Evolutionary conservation across 1,284 basidiomycete species (phyloP).

Genomic region (Gomphus bonarii): DNA sequence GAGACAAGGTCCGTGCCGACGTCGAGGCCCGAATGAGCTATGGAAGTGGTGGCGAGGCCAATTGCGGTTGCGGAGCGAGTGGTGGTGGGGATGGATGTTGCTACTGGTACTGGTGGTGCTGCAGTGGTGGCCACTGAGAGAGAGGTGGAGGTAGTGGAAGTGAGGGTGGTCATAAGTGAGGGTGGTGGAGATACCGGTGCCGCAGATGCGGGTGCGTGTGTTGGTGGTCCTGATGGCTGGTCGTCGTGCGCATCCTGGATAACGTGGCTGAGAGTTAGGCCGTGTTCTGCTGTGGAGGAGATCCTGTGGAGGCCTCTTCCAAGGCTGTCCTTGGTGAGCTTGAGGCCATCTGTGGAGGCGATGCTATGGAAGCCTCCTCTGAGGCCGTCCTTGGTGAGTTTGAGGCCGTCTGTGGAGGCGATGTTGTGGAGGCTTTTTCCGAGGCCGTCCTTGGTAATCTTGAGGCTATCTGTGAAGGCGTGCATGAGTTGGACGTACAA

Average conservation of each 20-base stretch:
- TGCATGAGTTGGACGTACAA: no score
- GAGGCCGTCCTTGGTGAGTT: neutral
- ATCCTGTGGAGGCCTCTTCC: no score
- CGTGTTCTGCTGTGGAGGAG: neutral
- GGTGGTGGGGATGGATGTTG: neutral
- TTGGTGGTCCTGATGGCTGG: no score
- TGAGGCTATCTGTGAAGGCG: no score
- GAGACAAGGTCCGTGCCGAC: neutral
- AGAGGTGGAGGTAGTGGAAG: neutral
- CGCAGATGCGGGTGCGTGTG: neutral
- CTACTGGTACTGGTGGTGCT: no score
- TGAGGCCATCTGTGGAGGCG: neutral
- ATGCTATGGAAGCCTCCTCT: neutral
- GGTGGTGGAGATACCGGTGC: neutral
- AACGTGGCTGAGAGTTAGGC: neutral
- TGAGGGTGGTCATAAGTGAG: neutral
- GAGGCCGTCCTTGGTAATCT: no score
- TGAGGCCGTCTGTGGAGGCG: neutral
- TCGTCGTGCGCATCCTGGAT: no score
- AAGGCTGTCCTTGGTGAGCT: neutral
- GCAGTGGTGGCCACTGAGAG: neutral
- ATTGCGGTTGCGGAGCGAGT: neutral
- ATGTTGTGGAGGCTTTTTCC: no score
- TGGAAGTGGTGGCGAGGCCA: neutral
- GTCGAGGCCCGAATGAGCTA: neutral